phyloP scores from a whole-genome alignment of 1,284 basidiomycete species.

The Rhodotorula sp. region DNA sequence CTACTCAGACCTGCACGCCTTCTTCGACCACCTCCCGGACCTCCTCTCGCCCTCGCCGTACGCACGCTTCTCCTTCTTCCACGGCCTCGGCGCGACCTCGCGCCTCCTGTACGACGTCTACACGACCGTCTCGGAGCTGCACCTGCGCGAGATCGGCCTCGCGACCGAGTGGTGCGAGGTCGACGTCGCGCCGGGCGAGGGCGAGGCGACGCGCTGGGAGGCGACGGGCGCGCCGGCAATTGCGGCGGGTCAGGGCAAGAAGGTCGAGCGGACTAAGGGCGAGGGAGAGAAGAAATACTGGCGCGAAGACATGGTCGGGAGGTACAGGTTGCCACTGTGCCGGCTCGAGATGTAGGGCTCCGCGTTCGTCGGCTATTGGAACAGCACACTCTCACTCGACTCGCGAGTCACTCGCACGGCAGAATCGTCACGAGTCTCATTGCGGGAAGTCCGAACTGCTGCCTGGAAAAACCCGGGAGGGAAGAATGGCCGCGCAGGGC shows the following conservation, averaged over 20 bases:
- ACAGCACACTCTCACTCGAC: no score
- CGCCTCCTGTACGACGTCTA: constrained; percentile 75
- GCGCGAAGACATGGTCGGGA: constrained; percentile 35
- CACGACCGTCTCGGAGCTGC: constrained; percentile 70
- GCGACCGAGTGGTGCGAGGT: constrained; percentile 73
- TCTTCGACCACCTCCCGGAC: constrained; percentile 81
- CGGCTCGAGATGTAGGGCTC: constrained; percentile 19
- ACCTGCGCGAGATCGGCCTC: constrained; percentile 77
- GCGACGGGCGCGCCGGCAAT: neutral
- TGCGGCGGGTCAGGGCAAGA: neutral
- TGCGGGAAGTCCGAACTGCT: no score
- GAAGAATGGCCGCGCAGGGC: no score
- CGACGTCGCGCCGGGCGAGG: constrained; percentile 55
- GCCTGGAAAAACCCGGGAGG: no score
- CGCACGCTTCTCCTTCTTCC: constrained; percentile 87
- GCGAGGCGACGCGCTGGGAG: constrained; percentile 7
- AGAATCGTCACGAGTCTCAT: no score
- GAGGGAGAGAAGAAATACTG: constrained; percentile 36
- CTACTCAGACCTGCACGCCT: constrained; percentile 65
- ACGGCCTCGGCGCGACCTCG: constrained; percentile 85
- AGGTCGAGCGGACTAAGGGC: constrained; percentile 1
- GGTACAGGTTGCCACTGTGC: constrained; percentile 37
- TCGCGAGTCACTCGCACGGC: no score
- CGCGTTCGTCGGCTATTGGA: neutral
- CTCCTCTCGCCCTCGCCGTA: constrained; percentile 62